Base-by-base conservation (phyloP, 2,329 filamentous ascomycete species). In the Metarhizium humberi region DNA sequence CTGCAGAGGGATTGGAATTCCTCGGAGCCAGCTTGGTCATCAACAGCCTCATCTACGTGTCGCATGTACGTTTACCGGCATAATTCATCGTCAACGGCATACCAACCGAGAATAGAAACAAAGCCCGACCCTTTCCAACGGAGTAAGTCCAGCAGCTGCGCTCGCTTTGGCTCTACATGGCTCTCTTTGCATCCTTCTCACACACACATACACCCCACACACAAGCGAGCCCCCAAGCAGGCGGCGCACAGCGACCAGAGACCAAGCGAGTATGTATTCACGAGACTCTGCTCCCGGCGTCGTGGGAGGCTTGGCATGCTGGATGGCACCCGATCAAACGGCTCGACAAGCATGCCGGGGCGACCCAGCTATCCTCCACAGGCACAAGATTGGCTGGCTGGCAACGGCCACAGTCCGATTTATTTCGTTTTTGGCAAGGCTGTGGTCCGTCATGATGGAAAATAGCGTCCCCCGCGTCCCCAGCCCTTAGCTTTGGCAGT, bases 201-300 rank as follows among this genome's bases (percentile, higher is more conserved):
- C 42, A 20, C 42, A 20, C n/a, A 16, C n/a, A 16, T 4, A 43
- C n/a, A 16, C 40, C 13, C 13, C 40, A 43, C 40, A 43, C 40
- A 16, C 16, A 43, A 43, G 42, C 5, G 42, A 25, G n/a, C 18
- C 18, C n/a, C 50, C 16, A 52, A 42, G 50, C 54, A 55, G 43
- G 43, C 50, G 54, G 50, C 54, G 54, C 50, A 55, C 49, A 52
- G 43, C 45, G 7, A 48, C 18, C 29, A 32, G 14, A 52, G 16
- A 40, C 38, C 29, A 52, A 52, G 40, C 18, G 10, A 43, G 10
- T 25, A 51, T 11, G 43, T 25, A 20, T 40, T 38, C 8, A 25
- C 6, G 34, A 38, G 38, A 40, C 38, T 40, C 38, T 36, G 34
- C 38, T 40, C 38, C 42, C 7, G 6, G 32, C 10, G 10, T 34